Percentiles rank a stretch among this genome's conserved stretches.
These are phyloP conservation scores for Penicillium sp. DNA, from an alignment of 2,329 filamentous ascomycete species.

Conservation along the genomic window DNA sequence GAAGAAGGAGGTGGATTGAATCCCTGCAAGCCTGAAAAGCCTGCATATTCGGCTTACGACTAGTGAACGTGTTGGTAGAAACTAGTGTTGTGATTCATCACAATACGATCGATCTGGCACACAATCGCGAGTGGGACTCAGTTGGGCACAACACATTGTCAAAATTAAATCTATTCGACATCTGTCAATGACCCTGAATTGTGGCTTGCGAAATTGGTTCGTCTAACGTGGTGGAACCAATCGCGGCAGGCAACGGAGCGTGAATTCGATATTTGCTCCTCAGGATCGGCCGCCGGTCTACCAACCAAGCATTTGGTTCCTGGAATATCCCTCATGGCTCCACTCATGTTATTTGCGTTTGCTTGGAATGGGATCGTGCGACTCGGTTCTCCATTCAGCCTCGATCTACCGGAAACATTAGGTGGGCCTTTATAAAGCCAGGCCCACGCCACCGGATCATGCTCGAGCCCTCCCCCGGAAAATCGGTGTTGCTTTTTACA, in stretches of 20 bases:
- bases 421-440: conserved; percentile 1
- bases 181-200: conserved; percentile 6
- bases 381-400: not conserved
- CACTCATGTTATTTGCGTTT: not conserved
- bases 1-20: not conserved
- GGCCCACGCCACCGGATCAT: not conserved
- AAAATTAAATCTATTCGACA: conserved; percentile 3
- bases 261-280: not conserved
- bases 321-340: not conserved
- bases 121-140: not conserved
- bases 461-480: not conserved
- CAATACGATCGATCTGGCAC: not conserved
- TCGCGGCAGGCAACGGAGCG: not conserved
- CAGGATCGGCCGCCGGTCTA: not conserved
- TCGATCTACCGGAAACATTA: not conserved
- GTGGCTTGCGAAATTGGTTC: conserved; percentile 1
- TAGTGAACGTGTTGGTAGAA: not conserved
- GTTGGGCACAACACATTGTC: not conserved
- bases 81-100: not conserved
- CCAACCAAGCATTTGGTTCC: not conserved
- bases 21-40: not conserved
- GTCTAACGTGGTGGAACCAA: not conserved
- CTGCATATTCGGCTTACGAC: not conserved
- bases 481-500: conserved; percentile 6
- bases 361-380: not conserved